Percentiles rank a stretch among this genome's conserved stretches.
phyloP scores from a whole-genome alignment of 331 rosid species.

The Quercus phellos region DNA sequence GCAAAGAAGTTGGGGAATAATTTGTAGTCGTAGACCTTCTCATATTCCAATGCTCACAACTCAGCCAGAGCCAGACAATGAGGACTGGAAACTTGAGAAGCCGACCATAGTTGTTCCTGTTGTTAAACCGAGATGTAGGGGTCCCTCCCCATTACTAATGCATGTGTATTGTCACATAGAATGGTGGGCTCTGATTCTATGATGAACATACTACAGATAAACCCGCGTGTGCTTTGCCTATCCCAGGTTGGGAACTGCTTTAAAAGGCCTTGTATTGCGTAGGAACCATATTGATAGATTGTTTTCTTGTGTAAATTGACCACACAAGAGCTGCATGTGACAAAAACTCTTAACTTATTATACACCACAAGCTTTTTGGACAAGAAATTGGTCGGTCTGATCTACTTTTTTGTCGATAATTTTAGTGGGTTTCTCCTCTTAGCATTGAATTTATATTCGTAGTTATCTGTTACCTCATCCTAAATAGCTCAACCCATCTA shows the following conservation, averaged over 20 bases:
- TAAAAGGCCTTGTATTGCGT: slow-evolving; percentile 4
- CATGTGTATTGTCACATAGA: not conserved
- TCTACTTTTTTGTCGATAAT: slow-evolving; percentile 7
- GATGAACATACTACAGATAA: slow-evolving; percentile 12
- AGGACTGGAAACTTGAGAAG: slow-evolving; percentile 3
- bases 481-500: not conserved
- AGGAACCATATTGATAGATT: not conserved
- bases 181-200: slow-evolving; percentile 22
- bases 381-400: not conserved
- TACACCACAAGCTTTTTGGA: slow-evolving; percentile 1
- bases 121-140: slow-evolving; percentile 16
- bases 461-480: not conserved
- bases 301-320: slow-evolving; percentile 7
- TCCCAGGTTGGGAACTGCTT: slow-evolving; percentile 21
- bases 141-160: slow-evolving; percentile 17
- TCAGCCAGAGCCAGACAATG: no score
- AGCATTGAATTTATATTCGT: not conserved
- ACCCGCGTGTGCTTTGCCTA: slow-evolving; percentile 24
- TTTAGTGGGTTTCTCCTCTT: not conserved
- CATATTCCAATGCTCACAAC: no score
- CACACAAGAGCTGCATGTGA: not conserved
- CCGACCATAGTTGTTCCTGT: slow-evolving; percentile 44
- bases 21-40: no score
- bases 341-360: not conserved
- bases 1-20: no score